Evolutionary conservation across 345 rosid genomes (phyloP).

Genomic region (Rubroshorea leprosula): DNA sequence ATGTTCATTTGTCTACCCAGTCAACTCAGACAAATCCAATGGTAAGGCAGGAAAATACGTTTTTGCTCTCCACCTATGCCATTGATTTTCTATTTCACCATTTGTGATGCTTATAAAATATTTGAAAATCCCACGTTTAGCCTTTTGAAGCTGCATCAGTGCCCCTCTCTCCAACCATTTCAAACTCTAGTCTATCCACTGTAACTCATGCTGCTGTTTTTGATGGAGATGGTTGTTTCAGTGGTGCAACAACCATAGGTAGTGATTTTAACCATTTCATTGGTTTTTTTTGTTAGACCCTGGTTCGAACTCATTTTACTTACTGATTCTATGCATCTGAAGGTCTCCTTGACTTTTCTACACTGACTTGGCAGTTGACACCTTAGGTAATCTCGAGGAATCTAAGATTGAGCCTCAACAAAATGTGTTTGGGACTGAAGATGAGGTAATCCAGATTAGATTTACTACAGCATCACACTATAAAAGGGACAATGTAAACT

Average conservation of each 20-base stretch:
- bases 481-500: not conserved
- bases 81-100: not conserved
- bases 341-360: not conserved
- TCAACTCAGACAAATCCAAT: slow-evolving; percentile 17
- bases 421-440: not conserved
- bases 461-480: slow-evolving; percentile 7
- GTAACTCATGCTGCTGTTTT: slow-evolving; percentile 21
- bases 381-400: slow-evolving; percentile 9
- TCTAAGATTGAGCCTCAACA: slow-evolving; percentile 8
- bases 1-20: slow-evolving; percentile 11
- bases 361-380: slow-evolving; percentile 10
- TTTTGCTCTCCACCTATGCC: too few relatives aligned
- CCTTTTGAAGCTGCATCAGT: slow-evolving; percentile 21
- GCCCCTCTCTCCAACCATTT: slow-evolving; percentile 14
- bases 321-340: not conserved
- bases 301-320: not conserved
- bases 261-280: not conserved
- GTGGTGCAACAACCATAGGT: slow-evolving; percentile 19
- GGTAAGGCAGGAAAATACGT: slow-evolving; percentile 18
- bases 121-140: slow-evolving; percentile 21
- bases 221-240: slow-evolving; percentile 5
- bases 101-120: slow-evolving; percentile 2
- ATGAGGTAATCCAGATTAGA: slow-evolving; percentile 27
- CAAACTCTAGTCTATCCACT: slow-evolving; percentile 19
- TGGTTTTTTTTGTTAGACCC: too few relatives aligned